Evolutionary conservation across 1,284 basidiomycete genomes (phyloP).

Genomic region (Ustilago cynodontis): DNA sequence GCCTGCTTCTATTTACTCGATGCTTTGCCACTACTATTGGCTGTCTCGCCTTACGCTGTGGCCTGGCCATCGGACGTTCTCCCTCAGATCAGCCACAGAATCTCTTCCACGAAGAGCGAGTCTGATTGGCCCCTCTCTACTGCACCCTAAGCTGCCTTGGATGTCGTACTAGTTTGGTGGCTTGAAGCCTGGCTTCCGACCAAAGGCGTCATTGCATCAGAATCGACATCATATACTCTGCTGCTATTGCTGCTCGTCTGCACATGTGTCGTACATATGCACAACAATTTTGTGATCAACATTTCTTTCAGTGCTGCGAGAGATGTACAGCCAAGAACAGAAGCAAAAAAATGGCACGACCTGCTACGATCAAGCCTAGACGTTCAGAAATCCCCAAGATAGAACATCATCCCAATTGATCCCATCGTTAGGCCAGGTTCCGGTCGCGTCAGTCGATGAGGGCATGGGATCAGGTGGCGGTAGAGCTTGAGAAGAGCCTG

Average conservation of each 20-base stretch:
- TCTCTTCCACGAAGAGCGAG: neutral
- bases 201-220: no score
- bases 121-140: neutral
- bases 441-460: neutral
- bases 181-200: no score
- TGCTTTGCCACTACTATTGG: neutral
- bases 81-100: neutral
- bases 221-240: no score
- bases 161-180: no score
- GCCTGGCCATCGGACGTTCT: neutral
- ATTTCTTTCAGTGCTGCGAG: no score
- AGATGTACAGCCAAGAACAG: no score
- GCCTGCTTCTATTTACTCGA: conserved; percentile 1
- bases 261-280: no score
- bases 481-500: neutral
- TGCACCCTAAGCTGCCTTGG: neutral
- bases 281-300: no score
- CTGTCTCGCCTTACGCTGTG: neutral
- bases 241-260: no score
- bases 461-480: neutral
- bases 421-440: neutral
- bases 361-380: neutral
- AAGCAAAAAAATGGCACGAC: no score
- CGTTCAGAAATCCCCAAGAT: neutral
- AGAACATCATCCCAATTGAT: conserved; percentile 5